Percentiles rank a stretch among this genome's conserved stretches.
These are phyloP conservation scores for Aspergillus baeticus DNA, from an alignment of 495 filamentous ascomycete genomes.

Conservation along the genomic window DNA sequence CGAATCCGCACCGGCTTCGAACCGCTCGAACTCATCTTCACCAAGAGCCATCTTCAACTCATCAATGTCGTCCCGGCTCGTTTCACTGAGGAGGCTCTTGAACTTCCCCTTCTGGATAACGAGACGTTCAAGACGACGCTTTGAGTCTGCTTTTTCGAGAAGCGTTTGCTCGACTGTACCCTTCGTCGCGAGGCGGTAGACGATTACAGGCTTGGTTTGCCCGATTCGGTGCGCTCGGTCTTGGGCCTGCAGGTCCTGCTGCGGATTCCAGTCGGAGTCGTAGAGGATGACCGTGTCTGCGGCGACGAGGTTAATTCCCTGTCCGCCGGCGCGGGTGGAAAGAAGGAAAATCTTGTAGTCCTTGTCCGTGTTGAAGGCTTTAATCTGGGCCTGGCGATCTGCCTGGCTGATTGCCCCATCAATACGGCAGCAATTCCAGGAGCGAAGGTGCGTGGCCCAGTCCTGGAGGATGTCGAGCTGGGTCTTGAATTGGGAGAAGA, in stretches of 20 bases:
- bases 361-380: conserved; percentile 74
- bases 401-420: conserved; percentile 83
- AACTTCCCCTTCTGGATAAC: conserved; percentile 91
- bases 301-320: conserved; percentile 83
- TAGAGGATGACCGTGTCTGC: conserved; percentile 76
- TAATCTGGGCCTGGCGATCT: conserved; percentile 80
- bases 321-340: conserved; percentile 86
- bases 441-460: conserved; percentile 69
- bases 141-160: conserved; percentile 84
- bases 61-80: conserved; percentile 37
- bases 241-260: conserved; percentile 94
- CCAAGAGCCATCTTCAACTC: conserved; percentile 48
- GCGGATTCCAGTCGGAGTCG: conserved; percentile 94
- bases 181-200: conserved; percentile 94
- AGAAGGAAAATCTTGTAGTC: conserved; percentile 79
- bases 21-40: conserved; percentile 54
- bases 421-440: conserved; percentile 84
- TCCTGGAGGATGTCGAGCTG: conserved; percentile 89
- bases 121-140: conserved; percentile 89
- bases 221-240: conserved; percentile 95
- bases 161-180: conserved; percentile 89
- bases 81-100: conserved; percentile 49
- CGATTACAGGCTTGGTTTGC: conserved; percentile 84
- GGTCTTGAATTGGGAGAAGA: conserved; percentile 95
- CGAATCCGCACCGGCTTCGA: conserved; percentile 50